phyloP scores from a whole-genome alignment of 2,329 filamentous ascomycete genomes.

The Diaporthe amygdali region DNA sequence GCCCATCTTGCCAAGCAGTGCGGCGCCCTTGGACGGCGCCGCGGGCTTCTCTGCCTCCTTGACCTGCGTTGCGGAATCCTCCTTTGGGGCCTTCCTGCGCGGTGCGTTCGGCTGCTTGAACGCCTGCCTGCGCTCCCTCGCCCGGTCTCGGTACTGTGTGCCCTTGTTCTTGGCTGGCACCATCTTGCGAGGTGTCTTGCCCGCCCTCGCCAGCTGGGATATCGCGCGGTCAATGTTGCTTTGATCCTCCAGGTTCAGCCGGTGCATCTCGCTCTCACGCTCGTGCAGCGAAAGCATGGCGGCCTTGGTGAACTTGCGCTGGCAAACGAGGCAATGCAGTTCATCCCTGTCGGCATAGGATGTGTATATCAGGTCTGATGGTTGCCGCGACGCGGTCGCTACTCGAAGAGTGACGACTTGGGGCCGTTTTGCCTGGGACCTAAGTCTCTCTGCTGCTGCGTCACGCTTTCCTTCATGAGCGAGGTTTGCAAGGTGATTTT shows the following conservation, averaged over 20 bases:
- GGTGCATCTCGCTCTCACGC: conserved; percentile 49
- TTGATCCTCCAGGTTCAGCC: conserved; percentile 36
- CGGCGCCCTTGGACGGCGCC: conserved; percentile 62
- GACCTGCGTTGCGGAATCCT: conserved; percentile 39
- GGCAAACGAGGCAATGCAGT: conserved; percentile 46
- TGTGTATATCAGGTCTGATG: conserved; percentile 46
- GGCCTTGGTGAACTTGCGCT: conserved; percentile 45
- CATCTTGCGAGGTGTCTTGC: conserved; percentile 39
- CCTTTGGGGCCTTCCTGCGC: conserved; percentile 51
- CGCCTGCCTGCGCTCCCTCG: conserved; percentile 67
- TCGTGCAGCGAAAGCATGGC: conserved; percentile 49
- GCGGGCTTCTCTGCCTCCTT: conserved; percentile 36
- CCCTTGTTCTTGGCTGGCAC: conserved; percentile 28
- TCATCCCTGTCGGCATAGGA: conserved; percentile 62
- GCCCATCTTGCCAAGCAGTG: conserved; percentile 75
- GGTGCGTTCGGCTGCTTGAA: conserved; percentile 59
- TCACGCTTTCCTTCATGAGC: conserved; percentile 29
- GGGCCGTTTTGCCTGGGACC: conserved; percentile 29
- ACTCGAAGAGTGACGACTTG: conserved; percentile 33
- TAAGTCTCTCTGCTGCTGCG: conserved; percentile 29
- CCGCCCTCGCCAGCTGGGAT: conserved; percentile 30
- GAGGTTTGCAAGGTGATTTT: conserved; percentile 51
- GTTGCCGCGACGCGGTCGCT: conserved; percentile 29
- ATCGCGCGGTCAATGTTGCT: conserved; percentile 36
- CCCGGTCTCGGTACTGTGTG: conserved; percentile 66